These are phyloP conservation scores for Suillus ampliporus DNA, from an alignment of 768 basidiomycete species.

Conservation along the genomic window DNA sequence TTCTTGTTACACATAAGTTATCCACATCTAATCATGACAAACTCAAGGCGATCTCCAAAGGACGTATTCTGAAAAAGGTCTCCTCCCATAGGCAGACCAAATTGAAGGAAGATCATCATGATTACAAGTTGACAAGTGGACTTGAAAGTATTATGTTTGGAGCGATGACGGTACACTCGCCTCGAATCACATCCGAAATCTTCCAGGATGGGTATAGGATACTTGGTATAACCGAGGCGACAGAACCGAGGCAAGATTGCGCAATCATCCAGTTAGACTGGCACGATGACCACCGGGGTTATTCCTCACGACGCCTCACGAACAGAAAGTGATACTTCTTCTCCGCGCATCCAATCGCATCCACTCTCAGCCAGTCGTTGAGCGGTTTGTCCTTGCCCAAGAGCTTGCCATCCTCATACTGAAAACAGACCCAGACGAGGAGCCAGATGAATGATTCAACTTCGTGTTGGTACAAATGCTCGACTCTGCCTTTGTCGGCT, in stretches of 20 bases:
- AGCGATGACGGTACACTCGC: neutral
- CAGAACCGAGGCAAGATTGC: neutral
- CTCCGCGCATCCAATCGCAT: neutral
- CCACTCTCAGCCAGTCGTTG: neutral
- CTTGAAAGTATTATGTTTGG: neutral
- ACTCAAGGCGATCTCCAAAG: too few species aligned
- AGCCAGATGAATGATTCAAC: slow-evolving; percentile 4
- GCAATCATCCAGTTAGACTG: neutral
- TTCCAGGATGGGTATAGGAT: neutral
- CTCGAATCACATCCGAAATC: neutral
- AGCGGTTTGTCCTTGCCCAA: neutral
- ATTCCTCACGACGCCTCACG: neutral
- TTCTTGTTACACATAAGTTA: too few species aligned
- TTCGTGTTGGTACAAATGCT: slow-evolving; percentile 5
- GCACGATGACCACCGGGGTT: neutral
- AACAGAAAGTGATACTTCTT: neutral
- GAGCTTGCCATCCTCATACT: neutral
- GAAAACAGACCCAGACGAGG: neutral
- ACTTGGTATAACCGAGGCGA: neutral
- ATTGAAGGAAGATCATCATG: too few species aligned
- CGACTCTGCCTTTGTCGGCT: neutral
- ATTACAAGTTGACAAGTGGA: neutral
- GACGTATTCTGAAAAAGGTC: too few species aligned
- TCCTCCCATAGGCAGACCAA: too few species aligned
- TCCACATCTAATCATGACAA: too few species aligned